Conservation (phyloP, 305 asterid species). For the Fraxinus dipetala region DNA sequence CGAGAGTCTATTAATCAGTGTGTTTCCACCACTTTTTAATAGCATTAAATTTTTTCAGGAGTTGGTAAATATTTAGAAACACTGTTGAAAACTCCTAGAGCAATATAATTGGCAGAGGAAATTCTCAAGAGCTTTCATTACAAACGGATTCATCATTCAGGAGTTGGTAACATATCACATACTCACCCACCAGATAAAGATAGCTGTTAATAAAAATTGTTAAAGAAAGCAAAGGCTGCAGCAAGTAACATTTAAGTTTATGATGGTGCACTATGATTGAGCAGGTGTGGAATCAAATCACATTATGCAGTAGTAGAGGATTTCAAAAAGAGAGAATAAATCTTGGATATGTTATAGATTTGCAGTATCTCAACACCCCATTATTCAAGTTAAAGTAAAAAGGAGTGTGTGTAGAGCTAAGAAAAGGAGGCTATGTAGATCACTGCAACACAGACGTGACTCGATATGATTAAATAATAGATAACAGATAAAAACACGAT, state of each 20-base stretch:
- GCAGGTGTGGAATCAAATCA: conserved; percentile 36
- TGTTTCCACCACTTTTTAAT: not conserved
- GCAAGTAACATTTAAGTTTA: conserved; percentile 21
- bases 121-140: not conserved
- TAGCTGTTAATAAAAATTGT: conserved; percentile 37
- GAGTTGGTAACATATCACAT: conserved; percentile 39
- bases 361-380: conserved; percentile 25
- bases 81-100: not conserved
- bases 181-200: conserved; percentile 39
- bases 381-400: conserved; percentile 36
- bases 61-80: not conserved
- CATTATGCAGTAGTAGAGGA: conserved; percentile 8
- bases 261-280: conserved; percentile 13
- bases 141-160: conserved; percentile 34
- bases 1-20: not conserved
- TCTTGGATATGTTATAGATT: conserved; percentile 45
- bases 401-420: not conserved
- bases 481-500: not conserved
- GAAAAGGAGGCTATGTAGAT: conserved; percentile 31
- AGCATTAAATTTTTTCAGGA: not conserved
- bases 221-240: conserved; percentile 47
- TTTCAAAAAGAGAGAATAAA: conserved; percentile 28
- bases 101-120: not conserved
- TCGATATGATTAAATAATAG: conserved; percentile 21
- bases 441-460: conserved; percentile 18